These are phyloP conservation scores for Carex sylvatica DNA, from an alignment of 202 grass and related monocot species.

Conservation along the genomic window DNA sequence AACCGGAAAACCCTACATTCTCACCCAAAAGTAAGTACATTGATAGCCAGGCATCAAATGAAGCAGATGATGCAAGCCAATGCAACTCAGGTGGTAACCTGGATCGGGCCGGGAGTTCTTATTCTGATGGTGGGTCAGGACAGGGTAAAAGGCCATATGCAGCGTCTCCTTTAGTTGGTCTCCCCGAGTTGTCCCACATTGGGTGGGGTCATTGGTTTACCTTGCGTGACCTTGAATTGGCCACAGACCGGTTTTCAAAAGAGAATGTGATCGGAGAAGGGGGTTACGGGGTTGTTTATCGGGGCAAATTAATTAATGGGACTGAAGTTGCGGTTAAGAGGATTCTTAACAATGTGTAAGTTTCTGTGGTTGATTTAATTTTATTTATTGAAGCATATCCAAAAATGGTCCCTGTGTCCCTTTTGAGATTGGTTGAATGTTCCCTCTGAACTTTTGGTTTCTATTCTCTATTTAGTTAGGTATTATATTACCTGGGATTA, in stretches of 20 bases:
- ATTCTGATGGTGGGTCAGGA: slow-evolving; percentile 66
- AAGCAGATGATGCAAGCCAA: slow-evolving; percentile 81
- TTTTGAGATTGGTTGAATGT: slow-evolving; percentile 19
- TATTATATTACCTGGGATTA: background rate
- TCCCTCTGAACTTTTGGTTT: slow-evolving; percentile 4
- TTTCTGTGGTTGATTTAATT: slow-evolving; percentile 17
- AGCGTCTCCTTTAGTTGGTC: slow-evolving; percentile 71
- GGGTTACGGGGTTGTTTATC: slow-evolving; percentile 92
- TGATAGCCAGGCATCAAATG: slow-evolving; percentile 50
- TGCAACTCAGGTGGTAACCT: slow-evolving; percentile 62
- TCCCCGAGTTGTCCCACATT: slow-evolving; percentile 88
- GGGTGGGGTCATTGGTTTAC: slow-evolving; percentile 99
- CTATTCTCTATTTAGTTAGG: background rate
- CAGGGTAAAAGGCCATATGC: slow-evolving; percentile 50
- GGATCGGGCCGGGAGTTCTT: slow-evolving; percentile 55
- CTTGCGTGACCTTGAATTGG: slow-evolving; percentile 77
- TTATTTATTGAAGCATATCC: slow-evolving; percentile 7
- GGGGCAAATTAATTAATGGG: slow-evolving; percentile 81
- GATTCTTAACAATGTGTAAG: slow-evolving; percentile 97
- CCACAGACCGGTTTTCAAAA: slow-evolving; percentile 81
- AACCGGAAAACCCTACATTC: slow-evolving; percentile 47
- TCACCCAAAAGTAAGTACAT: slow-evolving; percentile 52
- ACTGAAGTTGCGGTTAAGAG: slow-evolving; percentile 94
- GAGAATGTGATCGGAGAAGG: slow-evolving; percentile 94
- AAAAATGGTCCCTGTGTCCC: background rate